These are phyloP conservation scores for Pseudogymnoascus sp. DNA, from an alignment of 2,329 filamentous ascomycete genomes.

Conservation along the genomic window DNA sequence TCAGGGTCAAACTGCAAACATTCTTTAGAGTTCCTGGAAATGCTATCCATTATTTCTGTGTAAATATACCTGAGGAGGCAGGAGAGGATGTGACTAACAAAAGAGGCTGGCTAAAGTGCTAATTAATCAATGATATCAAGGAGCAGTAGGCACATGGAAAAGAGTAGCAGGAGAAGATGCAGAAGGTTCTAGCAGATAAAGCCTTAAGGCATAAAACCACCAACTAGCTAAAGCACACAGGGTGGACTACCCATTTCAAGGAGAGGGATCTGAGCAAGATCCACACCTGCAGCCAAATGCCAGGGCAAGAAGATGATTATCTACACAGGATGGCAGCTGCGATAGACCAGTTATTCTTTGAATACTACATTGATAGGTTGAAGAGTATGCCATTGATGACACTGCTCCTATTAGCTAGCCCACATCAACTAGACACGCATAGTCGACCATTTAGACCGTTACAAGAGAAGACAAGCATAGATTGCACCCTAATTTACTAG, in stretches of 20 bases:
- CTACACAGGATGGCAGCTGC: not conserved
- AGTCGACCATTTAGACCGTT: not conserved
- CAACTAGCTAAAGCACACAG: not conserved
- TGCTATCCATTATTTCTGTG: not conserved
- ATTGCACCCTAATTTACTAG: not conserved
- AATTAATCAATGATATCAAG: not conserved
- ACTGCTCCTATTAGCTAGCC: not conserved
- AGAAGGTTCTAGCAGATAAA: not conserved
- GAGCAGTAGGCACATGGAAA: not conserved
- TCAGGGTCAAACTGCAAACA: not conserved
- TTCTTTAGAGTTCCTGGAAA: not conserved
- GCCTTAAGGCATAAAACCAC: not conserved
- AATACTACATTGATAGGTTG: not conserved
- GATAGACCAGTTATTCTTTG: not conserved
- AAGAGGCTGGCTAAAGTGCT: not conserved
- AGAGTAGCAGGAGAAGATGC: not conserved
- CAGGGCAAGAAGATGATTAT: not conserved
- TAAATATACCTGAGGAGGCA: not conserved
- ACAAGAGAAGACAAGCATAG: constrained; percentile 2
- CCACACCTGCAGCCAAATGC: not conserved
- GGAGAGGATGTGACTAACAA: not conserved
- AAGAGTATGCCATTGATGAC: not conserved
- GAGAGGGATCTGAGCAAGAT: not conserved
- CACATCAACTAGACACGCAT: not conserved
- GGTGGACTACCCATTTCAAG: not conserved